A percentile compares a stretch with the other conserved stretches of the same genome.
phyloP scores from a whole-genome alignment of 495 filamentous ascomycete genomes.

The Aspergillus egyptiacus region DNA sequence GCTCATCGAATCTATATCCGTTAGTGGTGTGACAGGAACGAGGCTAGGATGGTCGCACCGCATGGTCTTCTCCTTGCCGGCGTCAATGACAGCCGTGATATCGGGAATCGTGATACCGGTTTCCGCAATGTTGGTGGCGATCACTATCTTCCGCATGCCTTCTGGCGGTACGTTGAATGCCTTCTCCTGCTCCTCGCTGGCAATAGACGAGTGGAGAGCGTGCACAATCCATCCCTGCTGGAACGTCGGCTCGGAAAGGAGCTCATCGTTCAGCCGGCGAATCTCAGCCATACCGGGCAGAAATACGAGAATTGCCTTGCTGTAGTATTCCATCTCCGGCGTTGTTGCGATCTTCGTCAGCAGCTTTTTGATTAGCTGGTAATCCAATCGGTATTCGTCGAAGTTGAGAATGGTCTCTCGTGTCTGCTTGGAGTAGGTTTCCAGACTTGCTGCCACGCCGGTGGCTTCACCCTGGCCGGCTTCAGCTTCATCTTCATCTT shows the following conservation, averaged over 20 bases:
- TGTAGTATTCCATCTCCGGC: slow-evolving; percentile 59
- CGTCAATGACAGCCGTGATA: slow-evolving; percentile 90
- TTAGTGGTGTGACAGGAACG: slow-evolving; percentile 1
- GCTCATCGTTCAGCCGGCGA: slow-evolving; percentile 73
- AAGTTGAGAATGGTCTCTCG: slow-evolving; percentile 64
- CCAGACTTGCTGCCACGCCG: slow-evolving; percentile 45
- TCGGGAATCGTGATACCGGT: slow-evolving; percentile 95
- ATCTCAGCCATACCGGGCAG: slow-evolving; percentile 93
- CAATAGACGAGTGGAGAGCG: slow-evolving; percentile 86
- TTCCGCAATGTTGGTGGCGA: slow-evolving; percentile 95
- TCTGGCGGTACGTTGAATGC: slow-evolving; percentile 80
- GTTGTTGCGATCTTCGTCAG: slow-evolving; percentile 66
- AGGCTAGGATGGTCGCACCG: slow-evolving; percentile 26
- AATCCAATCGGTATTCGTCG: slow-evolving; percentile 84
- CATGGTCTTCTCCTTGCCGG: slow-evolving; percentile 96
- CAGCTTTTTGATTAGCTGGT: slow-evolving; percentile 69
- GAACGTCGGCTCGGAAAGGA: slow-evolving; percentile 66
- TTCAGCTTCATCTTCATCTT: slow-evolving; percentile 46
- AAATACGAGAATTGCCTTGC: slow-evolving; percentile 90
- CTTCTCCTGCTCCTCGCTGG: slow-evolving; percentile 91
- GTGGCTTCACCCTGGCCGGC: slow-evolving; percentile 28
- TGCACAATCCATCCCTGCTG: slow-evolving; percentile 69
- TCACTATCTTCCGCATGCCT: slow-evolving; percentile 81
- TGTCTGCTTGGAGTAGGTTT: slow-evolving; percentile 67
- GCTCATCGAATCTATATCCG: slow-evolving; percentile 66